A percentile compares a stretch with the other conserved stretches of the same genome.
Conservation (phyloP, 768 basidiomycete genomes). For the Lentinula guzmanii region DNA sequence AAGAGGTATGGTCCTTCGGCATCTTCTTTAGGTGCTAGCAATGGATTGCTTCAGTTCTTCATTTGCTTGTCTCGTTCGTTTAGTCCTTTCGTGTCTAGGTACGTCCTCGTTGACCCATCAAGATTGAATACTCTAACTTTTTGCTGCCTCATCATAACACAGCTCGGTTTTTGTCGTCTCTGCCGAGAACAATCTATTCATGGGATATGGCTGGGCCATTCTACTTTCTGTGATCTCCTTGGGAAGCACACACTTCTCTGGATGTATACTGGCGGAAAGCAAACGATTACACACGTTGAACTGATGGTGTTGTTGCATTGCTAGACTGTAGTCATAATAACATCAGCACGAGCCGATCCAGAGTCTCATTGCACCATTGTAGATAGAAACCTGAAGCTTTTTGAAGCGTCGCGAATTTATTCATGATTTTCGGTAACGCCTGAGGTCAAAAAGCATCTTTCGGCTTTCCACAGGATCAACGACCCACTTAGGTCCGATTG, state of each 20-base stretch:
- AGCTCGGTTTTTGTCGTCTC: slow-evolving; percentile 60
- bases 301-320: neutral
- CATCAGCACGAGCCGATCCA: too few species aligned
- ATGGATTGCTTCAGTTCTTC: slow-evolving; percentile 52
- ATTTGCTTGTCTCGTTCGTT: slow-evolving; percentile 53
- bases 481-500: too few species aligned
- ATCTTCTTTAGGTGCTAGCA: slow-evolving; percentile 46
- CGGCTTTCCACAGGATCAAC: too few species aligned
- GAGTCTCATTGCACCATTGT: too few species aligned
- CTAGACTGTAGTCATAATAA: too few species aligned
- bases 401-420: too few species aligned
- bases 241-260: neutral
- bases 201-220: slow-evolving; percentile 54
- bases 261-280: neutral
- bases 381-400: too few species aligned
- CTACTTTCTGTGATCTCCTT: slow-evolving; percentile 31
- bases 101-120: neutral
- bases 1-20: slow-evolving; percentile 43
- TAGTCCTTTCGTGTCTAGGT: slow-evolving; percentile 53
- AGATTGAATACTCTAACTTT: neutral
- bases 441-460: too few species aligned
- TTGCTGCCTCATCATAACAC: neutral
- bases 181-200: slow-evolving; percentile 37
- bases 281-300: neutral
- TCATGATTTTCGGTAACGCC: too few species aligned